These are phyloP conservation scores for Fusarium albidum DNA, from an alignment of 2,329 filamentous ascomycete genomes.

Conservation along the genomic window DNA sequence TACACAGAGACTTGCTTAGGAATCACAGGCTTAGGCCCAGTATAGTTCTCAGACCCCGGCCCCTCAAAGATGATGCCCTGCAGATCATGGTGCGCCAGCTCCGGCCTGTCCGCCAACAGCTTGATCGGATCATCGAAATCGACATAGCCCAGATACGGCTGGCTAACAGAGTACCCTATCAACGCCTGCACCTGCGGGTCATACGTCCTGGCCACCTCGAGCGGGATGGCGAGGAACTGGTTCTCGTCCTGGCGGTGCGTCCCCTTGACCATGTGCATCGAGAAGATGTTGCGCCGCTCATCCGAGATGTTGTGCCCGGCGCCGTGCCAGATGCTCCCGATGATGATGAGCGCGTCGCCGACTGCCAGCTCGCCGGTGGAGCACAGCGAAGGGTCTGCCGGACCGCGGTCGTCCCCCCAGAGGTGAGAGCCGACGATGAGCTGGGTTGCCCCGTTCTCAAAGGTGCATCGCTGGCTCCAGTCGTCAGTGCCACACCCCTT, in stretches of 20 bases:
- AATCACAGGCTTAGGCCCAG: too few relatives aligned
- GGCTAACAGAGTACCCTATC: constrained; percentile 27
- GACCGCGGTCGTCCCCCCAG: constrained; percentile 17
- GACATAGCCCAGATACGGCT: constrained; percentile 25
- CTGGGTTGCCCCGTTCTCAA: constrained; percentile 22
- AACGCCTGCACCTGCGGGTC: constrained; percentile 21
- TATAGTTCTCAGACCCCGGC: too few relatives aligned
- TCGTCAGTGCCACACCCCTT: too few relatives aligned
- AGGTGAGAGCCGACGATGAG: constrained; percentile 27
- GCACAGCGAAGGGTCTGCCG: constrained; percentile 3
- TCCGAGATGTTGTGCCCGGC: constrained; percentile 22
- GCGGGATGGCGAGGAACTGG: constrained; percentile 18
- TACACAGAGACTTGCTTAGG: too few relatives aligned
- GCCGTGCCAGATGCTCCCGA: constrained; percentile 23
- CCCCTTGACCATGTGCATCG: constrained; percentile 11
- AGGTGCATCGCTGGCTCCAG: too few relatives aligned
- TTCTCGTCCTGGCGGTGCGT: constrained; percentile 29
- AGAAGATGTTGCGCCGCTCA: constrained; percentile 18
- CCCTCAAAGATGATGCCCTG: too few relatives aligned
- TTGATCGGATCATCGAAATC: constrained; percentile 29
- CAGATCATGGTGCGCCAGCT: too few relatives aligned
- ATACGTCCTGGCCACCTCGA: constrained; percentile 2
- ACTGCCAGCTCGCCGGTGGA: constrained; percentile 26
- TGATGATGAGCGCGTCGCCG: constrained; percentile 29
- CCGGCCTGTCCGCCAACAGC: neutral